These are phyloP conservation scores for Mycena belliarum DNA, from an alignment of 768 basidiomycete species.

Conservation along the genomic window DNA sequence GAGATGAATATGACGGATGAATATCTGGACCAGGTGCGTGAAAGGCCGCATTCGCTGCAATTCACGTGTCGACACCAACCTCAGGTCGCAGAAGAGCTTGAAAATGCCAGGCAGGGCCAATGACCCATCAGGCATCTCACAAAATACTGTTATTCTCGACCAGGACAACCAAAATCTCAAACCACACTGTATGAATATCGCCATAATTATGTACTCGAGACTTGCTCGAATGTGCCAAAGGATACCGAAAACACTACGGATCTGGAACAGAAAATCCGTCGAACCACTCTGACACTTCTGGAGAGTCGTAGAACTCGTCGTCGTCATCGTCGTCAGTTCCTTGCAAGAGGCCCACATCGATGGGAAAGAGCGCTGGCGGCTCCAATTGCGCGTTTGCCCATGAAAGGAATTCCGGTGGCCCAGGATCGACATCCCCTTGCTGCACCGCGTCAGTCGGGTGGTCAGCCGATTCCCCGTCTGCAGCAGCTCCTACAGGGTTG, in stretches of 20 bases:
- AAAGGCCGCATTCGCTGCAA: background rate
- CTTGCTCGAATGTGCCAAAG: background rate
- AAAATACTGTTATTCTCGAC: background rate
- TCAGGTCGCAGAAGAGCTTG: constrained; percentile 22
- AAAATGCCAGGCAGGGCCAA: constrained; percentile 13
- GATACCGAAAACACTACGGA: background rate
- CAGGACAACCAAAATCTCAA: background rate
- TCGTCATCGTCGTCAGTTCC: constrained; percentile 23
- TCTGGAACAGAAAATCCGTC: constrained; percentile 5
- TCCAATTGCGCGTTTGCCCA: background rate
- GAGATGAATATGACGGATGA: constrained; percentile 18
- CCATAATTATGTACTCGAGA: background rate
- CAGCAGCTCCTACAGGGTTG: too few relatives aligned
- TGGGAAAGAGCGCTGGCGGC: background rate
- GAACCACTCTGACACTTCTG: constrained; percentile 27
- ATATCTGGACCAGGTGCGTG: constrained; percentile 19
- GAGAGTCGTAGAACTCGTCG: constrained; percentile 31
- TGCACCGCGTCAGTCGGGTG: too few relatives aligned
- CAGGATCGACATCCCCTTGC: background rate
- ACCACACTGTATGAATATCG: constrained; percentile 8
- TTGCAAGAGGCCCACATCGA: constrained; percentile 1
- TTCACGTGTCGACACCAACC: background rate
- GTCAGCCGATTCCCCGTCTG: too few relatives aligned
- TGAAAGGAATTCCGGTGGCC: background rate
- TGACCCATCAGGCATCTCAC: too few relatives aligned